Percentiles rank a stretch among this genome's conserved stretches.
phyloP scores from a whole-genome alignment of 306 rosid species.

The Trifolium pratense region DNA sequence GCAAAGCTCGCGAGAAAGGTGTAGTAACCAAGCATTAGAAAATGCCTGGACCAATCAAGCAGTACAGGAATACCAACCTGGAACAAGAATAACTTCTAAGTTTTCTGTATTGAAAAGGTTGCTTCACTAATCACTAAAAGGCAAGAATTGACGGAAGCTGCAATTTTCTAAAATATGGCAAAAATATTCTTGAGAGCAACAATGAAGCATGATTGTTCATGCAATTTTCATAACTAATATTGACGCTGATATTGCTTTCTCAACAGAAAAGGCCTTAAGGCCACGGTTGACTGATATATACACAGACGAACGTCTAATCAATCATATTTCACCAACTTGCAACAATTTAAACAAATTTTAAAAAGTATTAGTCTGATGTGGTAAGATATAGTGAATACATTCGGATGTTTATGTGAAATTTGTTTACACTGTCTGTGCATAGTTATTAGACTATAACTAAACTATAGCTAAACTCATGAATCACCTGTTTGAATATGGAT shows the following conservation, averaged over 20 bases:
- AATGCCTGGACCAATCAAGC: slow-evolving; percentile 83
- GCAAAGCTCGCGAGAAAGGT: slow-evolving; percentile 73
- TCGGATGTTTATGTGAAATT: background rate
- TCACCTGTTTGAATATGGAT: slow-evolving; percentile 89
- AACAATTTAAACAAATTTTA: no score
- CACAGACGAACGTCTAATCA: no score
- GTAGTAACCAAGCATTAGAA: slow-evolving; percentile 77
- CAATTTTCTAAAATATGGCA: background rate
- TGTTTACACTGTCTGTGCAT: background rate
- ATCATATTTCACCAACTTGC: no score
- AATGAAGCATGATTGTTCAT: background rate
- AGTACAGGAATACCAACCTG: slow-evolving; percentile 91
- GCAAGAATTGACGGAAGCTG: background rate
- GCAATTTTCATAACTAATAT: no score
- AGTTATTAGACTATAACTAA: background rate
- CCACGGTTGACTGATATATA: no score
- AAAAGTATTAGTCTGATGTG: background rate
- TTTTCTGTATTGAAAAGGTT: slow-evolving; percentile 16
- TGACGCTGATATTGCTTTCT: no score
- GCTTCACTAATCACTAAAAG: slow-evolving; percentile 2
- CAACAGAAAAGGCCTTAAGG: no score
- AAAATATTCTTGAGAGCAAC: background rate
- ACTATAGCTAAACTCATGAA: slow-evolving; percentile 20
- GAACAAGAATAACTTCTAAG: slow-evolving; percentile 14
- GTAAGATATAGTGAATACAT: no score